Evolutionary conservation across 768 basidiomycete species (phyloP).

Genomic region (Tubosaeta brunneosetosa): DNA sequence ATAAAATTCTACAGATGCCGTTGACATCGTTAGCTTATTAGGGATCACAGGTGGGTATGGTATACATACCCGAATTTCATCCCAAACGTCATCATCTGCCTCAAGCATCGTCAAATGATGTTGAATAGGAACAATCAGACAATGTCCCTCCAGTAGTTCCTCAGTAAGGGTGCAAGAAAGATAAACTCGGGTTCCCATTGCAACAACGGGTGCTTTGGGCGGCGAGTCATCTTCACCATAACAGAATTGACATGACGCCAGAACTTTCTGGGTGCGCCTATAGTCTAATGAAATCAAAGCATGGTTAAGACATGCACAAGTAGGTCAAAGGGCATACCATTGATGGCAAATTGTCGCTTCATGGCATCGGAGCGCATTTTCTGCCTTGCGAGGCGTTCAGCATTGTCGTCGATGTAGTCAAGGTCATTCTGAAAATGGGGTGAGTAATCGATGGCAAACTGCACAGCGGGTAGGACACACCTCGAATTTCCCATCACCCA

Average conservation of each 20-base stretch:
- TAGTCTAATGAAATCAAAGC: conserved; percentile 56
- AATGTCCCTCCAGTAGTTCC: conserved; percentile 89
- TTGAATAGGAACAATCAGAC: conserved; percentile 92
- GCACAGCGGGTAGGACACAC: conserved; percentile 35
- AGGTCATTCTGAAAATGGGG: conserved; percentile 58
- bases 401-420: conserved; percentile 97
- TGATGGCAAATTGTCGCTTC: conserved; percentile 95
- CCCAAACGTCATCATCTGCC: conserved; percentile 97
- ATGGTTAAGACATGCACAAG: not conserved
- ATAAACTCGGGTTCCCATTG: conserved; percentile 87
- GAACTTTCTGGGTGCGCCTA: conserved; percentile 86
- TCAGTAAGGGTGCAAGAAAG: conserved; percentile 86
- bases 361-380: conserved; percentile 96
- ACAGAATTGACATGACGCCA: conserved; percentile 84
- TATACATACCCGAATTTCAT: conserved; percentile 78
- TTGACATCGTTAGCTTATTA: conserved; percentile 1
- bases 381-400: conserved; percentile 83
- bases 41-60: not conserved
- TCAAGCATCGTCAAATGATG: conserved; percentile 90
- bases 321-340: conserved; percentile 51
- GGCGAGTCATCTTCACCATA: conserved; percentile 88
- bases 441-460: not conserved
- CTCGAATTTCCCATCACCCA: conserved; percentile 84
- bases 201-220: conserved; percentile 83
- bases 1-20: conserved; percentile 52